Evolutionary conservation across 352 stramenopile genomes (phyloP).

Genomic region (Phytophthora fragariaefolia): DNA sequence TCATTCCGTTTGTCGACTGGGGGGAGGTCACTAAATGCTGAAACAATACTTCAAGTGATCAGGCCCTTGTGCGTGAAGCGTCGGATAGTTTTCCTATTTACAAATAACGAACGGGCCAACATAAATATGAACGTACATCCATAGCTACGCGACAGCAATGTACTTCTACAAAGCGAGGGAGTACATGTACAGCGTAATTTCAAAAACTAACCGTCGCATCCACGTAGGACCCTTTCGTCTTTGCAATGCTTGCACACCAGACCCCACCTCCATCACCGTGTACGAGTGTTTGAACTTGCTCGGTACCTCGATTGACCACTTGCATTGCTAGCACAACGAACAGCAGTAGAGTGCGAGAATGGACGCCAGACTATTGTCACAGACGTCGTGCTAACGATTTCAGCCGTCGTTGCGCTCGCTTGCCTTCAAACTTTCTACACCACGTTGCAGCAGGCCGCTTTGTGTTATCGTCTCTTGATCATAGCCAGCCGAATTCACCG

Average conservation of each 20-base stretch:
- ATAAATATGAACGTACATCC: too few relatives aligned
- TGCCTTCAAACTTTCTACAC: not conserved
- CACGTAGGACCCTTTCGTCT: not conserved
- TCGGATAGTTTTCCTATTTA: too few relatives aligned
- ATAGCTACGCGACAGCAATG: too few relatives aligned
- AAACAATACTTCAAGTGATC: too few relatives aligned
- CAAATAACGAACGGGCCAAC: too few relatives aligned
- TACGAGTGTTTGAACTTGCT: not conserved
- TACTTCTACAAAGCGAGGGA: too few relatives aligned
- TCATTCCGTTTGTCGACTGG: too few relatives aligned
- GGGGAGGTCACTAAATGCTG: too few relatives aligned
- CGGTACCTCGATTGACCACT: not conserved
- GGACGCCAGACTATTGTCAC: not conserved
- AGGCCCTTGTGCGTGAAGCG: too few relatives aligned
- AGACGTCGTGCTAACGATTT: conserved; percentile 6
- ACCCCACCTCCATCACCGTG: not conserved
- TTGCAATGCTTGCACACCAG: not conserved
- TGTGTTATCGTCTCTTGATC: conserved; percentile 3
- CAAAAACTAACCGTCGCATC: not conserved
- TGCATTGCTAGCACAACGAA: not conserved
- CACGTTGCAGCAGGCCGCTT: not conserved
- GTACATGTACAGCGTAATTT: not conserved
- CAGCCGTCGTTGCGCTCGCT: not conserved
- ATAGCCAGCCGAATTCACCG: conserved; percentile 3
- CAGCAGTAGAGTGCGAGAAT: not conserved